phyloP scores from a whole-genome alignment of 2,329 filamentous ascomycete species.

The Arthrocladium fulminans region DNA sequence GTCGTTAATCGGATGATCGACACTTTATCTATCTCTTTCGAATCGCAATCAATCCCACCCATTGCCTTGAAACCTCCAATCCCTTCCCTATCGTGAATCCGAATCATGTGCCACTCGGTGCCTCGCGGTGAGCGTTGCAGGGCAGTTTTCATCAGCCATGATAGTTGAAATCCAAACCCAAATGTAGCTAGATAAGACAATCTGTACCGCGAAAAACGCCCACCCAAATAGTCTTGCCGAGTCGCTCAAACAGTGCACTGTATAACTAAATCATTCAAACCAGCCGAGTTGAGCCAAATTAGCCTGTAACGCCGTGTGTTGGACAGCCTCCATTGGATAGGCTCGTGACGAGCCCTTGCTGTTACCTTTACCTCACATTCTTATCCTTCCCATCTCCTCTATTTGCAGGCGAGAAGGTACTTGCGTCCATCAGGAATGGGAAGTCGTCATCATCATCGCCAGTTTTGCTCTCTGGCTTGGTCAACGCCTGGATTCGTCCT shows the following conservation, averaged over 20 bases:
- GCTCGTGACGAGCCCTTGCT: not conserved
- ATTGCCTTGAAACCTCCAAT: too few relatives aligned
- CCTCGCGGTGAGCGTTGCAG: too few relatives aligned
- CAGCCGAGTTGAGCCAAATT: too few relatives aligned
- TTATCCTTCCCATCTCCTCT: not conserved
- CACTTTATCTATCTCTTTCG: too few relatives aligned
- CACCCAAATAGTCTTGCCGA: not conserved
- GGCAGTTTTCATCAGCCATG: too few relatives aligned
- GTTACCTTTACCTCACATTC: not conserved
- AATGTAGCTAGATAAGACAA: not conserved
- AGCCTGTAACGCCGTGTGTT: not conserved
- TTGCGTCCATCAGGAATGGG: slow-evolving; percentile 22
- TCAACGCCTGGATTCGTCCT: slow-evolving; percentile 13
- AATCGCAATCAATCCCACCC: too few relatives aligned
- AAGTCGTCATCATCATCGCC: slow-evolving; percentile 22
- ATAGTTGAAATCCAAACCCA: not conserved
- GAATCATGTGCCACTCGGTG: too few relatives aligned
- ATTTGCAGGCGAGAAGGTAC: slow-evolving; percentile 8
- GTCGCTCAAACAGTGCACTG: not conserved
- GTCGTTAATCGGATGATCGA: too few relatives aligned
- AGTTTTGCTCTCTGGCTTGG: slow-evolving; percentile 18
- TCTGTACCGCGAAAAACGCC: not conserved
- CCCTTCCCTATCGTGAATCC: too few relatives aligned
- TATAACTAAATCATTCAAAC: too few relatives aligned
- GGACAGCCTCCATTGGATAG: not conserved